Base-by-base conservation (phyloP, 2,329 filamentous ascomycete species). In the Hypoxylon sp. region DNA sequence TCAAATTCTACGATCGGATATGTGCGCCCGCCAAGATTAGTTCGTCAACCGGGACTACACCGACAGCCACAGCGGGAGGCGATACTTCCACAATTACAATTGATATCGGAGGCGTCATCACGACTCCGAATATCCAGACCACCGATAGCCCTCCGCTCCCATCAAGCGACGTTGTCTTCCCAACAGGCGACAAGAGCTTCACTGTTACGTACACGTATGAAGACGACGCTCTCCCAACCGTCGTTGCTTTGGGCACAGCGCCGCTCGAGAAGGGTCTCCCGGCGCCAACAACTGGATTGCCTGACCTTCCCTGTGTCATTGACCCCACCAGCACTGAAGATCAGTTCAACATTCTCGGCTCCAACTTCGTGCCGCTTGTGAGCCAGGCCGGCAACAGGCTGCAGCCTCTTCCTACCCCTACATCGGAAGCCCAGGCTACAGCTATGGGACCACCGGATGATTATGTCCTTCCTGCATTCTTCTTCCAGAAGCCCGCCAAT, bases 271-370 rank as follows among this genome's bases (percentile, higher is more conserved):
- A 56, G 37, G 37, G 21, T 3, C 53, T 44, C 13, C 15, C 21
- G 8, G 27, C 10, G 3, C 54, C 27, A 6, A 42, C 42, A 21
- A 7, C 42, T n/a, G 35, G n/a, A n/a, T 21, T 47, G 6, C 5
- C 24, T 13, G 42, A 57, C 7, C n/a, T 35, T 17, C 27, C 54
- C 2, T 57, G 54, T 35, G 17, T 57, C 11, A 21, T 57, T 7
- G n/a, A 57, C 35, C 54, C 54, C 5, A 57, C 27, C 13, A 47
- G 15, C 7, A 32, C 27, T 6, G 39, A 19, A 19, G 42, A 57
- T 11, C 39, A 57, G 42, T 57, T 57, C 24, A 57, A 57, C 29
- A 57, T 57, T 17, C 54, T 57, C 29, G 54, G 54, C 3, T 57
- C 54, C 17, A 57, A 47, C 29, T 57, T 57, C 39, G 10, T 47